Evolutionary conservation across 2,329 filamentous ascomycete genomes (phyloP).

Genomic region (Fusarium annulatum): DNA sequence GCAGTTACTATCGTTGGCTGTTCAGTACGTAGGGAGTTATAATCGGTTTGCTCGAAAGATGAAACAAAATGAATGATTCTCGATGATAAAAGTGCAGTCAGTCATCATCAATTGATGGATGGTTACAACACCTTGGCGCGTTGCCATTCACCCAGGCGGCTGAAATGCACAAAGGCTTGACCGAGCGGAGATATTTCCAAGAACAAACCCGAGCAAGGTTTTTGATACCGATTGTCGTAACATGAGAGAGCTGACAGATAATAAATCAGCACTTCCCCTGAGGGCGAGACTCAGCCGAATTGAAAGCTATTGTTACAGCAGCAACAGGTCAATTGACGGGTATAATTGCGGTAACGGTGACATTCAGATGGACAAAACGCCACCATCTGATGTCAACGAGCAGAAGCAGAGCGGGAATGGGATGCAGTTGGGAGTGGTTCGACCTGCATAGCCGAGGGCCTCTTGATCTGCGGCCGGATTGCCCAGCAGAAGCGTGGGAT

Average conservation of each 20-base stretch:
- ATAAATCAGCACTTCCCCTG: background rate
- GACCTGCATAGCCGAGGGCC: constrained; percentile 55
- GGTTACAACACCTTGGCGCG: constrained; percentile 1
- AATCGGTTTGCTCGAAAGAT: constrained; percentile 21
- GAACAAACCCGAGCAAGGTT: constrained; percentile 21
- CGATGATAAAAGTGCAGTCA: background rate
- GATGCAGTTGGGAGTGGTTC: constrained; percentile 45
- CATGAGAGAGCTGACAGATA: constrained; percentile 10
- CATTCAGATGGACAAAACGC: constrained; percentile 25
- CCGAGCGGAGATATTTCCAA: constrained; percentile 33
- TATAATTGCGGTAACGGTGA: constrained; percentile 8
- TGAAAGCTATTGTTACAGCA: background rate
- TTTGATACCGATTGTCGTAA: background rate
- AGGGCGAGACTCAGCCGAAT: background rate
- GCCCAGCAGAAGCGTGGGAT: constrained; percentile 50
- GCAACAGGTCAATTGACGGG: background rate
- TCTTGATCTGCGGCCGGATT: constrained; percentile 50
- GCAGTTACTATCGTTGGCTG: constrained; percentile 9
- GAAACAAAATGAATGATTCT: constrained; percentile 11
- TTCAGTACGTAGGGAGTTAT: constrained; percentile 1
- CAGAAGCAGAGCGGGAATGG: constrained; percentile 24
- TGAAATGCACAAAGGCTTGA: constrained; percentile 20
- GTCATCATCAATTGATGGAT: background rate
- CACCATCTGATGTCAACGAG: constrained; percentile 40
- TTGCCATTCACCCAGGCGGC: constrained; percentile 18